A percentile compares a stretch with the other conserved stretches of the same genome.
Evolutionary conservation across 2,329 filamentous ascomycete species (phyloP).

Genomic region (Pseudocercospora ulei): DNA sequence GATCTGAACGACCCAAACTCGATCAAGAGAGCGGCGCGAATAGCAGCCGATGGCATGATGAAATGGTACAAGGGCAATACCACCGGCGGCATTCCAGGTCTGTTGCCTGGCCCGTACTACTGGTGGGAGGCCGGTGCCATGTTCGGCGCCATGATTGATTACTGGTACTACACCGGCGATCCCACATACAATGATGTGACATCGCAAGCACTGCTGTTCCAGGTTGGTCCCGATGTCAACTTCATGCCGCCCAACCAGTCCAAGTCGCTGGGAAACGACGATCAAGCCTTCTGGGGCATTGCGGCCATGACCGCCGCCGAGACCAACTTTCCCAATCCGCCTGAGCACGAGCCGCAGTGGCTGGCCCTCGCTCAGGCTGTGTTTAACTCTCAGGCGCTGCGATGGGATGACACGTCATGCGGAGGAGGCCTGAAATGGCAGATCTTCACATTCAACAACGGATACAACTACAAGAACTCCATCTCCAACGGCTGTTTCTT

Average conservation of each 20-base stretch:
- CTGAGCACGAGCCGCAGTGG: constrained; percentile 38
- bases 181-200: constrained; percentile 52
- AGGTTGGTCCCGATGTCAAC: constrained; percentile 49
- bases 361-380: constrained; percentile 40
- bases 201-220: constrained; percentile 51
- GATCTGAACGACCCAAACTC: constrained; percentile 32
- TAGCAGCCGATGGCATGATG: constrained; percentile 44
- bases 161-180: constrained; percentile 61
- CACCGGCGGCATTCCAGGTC: constrained; percentile 44
- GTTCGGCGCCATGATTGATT: constrained; percentile 60
- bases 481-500: constrained; percentile 48
- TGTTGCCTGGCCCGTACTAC: constrained; percentile 57
- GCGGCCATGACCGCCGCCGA: constrained; percentile 51
- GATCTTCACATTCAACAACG: constrained; percentile 43
- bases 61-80: constrained; percentile 46
- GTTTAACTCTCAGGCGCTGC: constrained; percentile 36
- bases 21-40: constrained; percentile 39
- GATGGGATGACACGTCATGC: constrained; percentile 36
- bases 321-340: constrained; percentile 41
- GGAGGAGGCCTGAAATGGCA: constrained; percentile 33
- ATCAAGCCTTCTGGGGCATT: constrained; percentile 51
- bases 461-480: constrained; percentile 43
- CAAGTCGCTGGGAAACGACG: constrained; percentile 45
- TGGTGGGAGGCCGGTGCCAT: constrained; percentile 61
- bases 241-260: constrained; percentile 47